phyloP scores from a whole-genome alignment of 352 stramenopile species.

The Phytophthora tubulina region DNA sequence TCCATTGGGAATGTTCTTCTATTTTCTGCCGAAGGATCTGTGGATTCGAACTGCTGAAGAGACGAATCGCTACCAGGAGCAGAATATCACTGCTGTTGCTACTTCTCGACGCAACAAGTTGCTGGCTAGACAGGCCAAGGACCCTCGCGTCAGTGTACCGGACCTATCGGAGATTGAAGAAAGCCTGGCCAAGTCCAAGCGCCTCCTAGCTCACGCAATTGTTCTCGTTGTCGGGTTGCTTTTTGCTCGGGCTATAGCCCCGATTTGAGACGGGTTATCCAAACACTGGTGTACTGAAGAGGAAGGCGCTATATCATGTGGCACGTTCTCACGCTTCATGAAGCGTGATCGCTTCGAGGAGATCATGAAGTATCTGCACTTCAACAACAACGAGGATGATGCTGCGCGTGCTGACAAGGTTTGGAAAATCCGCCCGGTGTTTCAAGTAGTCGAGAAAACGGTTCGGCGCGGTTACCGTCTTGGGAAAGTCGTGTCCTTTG shows the following conservation, averaged over 20 bases:
- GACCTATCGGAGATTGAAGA: constrained; percentile 12
- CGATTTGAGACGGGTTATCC: constrained; percentile 5
- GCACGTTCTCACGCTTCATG: constrained; percentile 30
- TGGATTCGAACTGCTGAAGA: constrained; percentile 24
- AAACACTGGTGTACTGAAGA: constrained; percentile 17
- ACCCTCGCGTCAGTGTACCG: constrained; percentile 18
- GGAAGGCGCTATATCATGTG: constrained; percentile 25
- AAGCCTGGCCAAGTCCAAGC: constrained; percentile 19
- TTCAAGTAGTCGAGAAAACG: constrained; percentile 31
- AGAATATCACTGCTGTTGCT: constrained; percentile 12
- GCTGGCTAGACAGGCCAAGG: not conserved
- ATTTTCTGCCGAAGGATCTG: not conserved
- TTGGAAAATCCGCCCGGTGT: constrained; percentile 27
- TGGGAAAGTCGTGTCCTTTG: constrained; percentile 24
- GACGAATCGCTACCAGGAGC: constrained; percentile 21
- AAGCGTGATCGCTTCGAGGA: constrained; percentile 23
- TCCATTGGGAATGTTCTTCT: constrained; percentile 35
- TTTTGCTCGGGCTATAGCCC: constrained; percentile 14
- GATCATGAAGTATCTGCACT: constrained; percentile 32
- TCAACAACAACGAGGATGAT: constrained; percentile 24
- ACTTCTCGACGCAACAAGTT: not conserved
- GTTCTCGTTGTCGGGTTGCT: constrained; percentile 15
- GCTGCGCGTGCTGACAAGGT: not conserved
- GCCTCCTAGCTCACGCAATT: constrained; percentile 22
- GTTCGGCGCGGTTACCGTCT: constrained; percentile 28